Evolutionary conservation across 768 basidiomycete species (phyloP), one percentile per base, ranked within the genome.

Genomic region (Paxillus rubicundulus): DNA sequence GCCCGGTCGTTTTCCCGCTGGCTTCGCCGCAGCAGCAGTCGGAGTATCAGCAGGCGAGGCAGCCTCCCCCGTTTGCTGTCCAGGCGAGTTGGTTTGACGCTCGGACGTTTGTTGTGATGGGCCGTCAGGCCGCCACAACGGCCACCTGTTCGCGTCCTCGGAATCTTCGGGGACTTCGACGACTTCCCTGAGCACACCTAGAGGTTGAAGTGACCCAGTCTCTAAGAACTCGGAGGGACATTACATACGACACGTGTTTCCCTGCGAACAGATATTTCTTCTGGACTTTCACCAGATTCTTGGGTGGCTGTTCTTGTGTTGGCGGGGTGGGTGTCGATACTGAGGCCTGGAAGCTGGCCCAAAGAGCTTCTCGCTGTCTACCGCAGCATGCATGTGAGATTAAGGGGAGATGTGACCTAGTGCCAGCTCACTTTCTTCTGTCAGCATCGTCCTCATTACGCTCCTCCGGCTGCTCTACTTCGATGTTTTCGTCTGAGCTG

Each of bases 221-320:
- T 30, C 9, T n/a, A 16, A 7, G 12, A 9, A 9, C 2, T 16
- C 5, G 1, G 13, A 5, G 32, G n/a, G 3, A 76, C 86, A 61
- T 67, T 92, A 76, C 86, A 61, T 67, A 92, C 92, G 77, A 71
- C 42, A 86, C 74, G 30, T 85, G 80, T 54, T 92, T 84, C 20
- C 91, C 92, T 1, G 89, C 91, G 61, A 87, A 94, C 32, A 80
- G 66, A 66, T 84, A 87, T 33, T 74, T 77, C 63, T 83, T 87
- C 65, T 84, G 79, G 43, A 94, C 72, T 68, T 84, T 87, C 33
- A 93, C 77, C 59, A 75, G 73, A 48, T 72, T 77, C 56, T 60
- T 66, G n/a, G 65, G 45, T 13, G 58, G 54, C 2, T 59, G 52
- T 34, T 61, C 58, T n/a, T 47, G 52, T 36, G 57, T 52, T n/a